These are phyloP conservation scores for Trypanosoma avium DNA, from an alignment of 208 protist species.

Conservation along the genomic window DNA sequence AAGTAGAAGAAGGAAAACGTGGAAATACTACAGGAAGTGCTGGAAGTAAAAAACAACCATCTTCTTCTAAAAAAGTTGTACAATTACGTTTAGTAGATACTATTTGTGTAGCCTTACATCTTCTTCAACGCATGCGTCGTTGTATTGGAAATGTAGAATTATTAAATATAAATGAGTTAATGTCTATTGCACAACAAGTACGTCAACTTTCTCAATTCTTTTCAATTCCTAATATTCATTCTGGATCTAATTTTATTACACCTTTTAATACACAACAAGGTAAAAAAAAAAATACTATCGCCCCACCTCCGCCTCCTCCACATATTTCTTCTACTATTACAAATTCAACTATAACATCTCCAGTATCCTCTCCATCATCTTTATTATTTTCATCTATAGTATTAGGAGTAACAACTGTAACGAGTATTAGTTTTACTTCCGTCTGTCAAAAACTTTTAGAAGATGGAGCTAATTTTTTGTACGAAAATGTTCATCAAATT, in stretches of 20 bases:
- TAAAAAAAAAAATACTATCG: not conserved
- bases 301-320: no score
- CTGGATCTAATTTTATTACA: no score
- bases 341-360: not conserved
- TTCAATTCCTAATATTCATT: no score
- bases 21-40: not conserved
- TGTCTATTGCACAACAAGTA: conserved; percentile 10
- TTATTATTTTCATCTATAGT: not conserved
- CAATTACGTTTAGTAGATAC: conserved; percentile 11
- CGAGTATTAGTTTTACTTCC: conserved; percentile 5
- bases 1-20: conserved; percentile 8
- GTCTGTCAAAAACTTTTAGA: conserved; percentile 22
- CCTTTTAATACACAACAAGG: conserved; percentile 6
- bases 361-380: not conserved
- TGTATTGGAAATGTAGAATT: not conserved
- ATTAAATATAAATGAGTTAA: conserved; percentile 2
- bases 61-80: not conserved
- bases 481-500: not conserved
- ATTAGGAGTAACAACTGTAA: not conserved
- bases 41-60: not conserved
- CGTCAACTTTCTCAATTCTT: conserved; percentile 5
- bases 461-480: conserved; percentile 15
- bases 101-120: conserved; percentile 1
- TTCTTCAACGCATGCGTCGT: conserved; percentile 25
- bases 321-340: no score